Conservation (phyloP, 1,139 yeast genomes). For the Blastobotrys raffinosifermentans region DNA sequence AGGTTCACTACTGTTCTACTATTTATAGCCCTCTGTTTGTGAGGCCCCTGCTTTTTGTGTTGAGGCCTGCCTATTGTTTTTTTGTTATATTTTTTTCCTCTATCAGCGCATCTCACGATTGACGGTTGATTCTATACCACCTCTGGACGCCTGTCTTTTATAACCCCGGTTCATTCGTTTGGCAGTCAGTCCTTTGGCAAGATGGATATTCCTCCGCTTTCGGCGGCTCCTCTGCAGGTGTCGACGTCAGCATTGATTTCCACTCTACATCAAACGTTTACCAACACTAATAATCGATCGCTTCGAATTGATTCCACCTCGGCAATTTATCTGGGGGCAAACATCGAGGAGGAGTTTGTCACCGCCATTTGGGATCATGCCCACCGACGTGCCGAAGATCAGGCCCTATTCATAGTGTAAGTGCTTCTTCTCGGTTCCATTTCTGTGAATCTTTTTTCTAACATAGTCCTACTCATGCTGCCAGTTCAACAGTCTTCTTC, state of each 20-base stretch:
- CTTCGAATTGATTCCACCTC: slow-evolving; percentile 33
- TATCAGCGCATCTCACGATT: neutral
- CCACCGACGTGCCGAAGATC: slow-evolving; percentile 36
- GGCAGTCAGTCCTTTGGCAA: neutral
- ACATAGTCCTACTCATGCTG: slow-evolving; percentile 25
- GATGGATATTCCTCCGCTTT: slow-evolving; percentile 30
- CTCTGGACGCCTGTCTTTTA: too few relatives aligned
- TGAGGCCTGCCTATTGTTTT: neutral
- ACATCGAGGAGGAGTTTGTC: slow-evolving; percentile 32
- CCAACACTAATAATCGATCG: slow-evolving; percentile 26
- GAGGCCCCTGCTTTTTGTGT: too few relatives aligned
- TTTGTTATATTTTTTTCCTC: neutral
- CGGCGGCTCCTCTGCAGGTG: slow-evolving; percentile 27
- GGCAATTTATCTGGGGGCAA: slow-evolving; percentile 28
- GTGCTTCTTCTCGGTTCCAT: slow-evolving; percentile 13
- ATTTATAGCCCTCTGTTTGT: too few relatives aligned
- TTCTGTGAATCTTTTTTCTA: neutral
- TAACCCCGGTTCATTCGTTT: neutral
- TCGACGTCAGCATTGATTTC: slow-evolving; percentile 34
- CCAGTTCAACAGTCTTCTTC: slow-evolving; percentile 30
- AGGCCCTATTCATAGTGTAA: slow-evolving; percentile 33
- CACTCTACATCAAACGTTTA: slow-evolving; percentile 33
- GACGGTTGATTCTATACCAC: neutral
- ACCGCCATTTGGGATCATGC: slow-evolving; percentile 38
- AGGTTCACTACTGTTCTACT: too few relatives aligned